These are phyloP conservation scores for Pseudogymnoascus sp. DNA, from an alignment of 2,329 filamentous ascomycete species.

Conservation along the genomic window DNA sequence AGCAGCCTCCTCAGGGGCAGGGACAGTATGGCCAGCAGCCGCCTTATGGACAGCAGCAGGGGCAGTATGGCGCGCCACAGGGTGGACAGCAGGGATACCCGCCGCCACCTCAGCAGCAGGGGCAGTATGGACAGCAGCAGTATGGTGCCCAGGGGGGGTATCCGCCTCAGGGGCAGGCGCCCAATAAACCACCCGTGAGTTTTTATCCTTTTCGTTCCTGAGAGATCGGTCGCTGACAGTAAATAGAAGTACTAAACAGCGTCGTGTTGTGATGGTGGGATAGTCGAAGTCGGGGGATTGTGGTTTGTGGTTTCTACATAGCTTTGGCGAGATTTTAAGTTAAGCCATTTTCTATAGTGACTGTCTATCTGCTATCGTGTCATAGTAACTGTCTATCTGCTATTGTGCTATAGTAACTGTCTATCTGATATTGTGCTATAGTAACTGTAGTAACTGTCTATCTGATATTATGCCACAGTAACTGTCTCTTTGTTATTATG, in stretches of 20 bases:
- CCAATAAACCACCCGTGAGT: not conserved
- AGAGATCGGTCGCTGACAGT: not conserved
- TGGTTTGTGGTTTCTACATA: not conserved
- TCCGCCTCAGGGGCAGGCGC: not conserved
- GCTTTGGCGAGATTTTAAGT: not conserved
- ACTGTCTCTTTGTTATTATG: no score
- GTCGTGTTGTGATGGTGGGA: not conserved
- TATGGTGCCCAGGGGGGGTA: not conserved
- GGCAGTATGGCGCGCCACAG: not conserved
- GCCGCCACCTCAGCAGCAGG: not conserved
- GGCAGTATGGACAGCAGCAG: not conserved
- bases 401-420: no score
- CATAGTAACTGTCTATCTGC: not conserved
- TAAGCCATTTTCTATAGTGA: no score
- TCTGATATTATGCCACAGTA: no score
- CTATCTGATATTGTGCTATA: no score
- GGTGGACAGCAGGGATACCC: not conserved
- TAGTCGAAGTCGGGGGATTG: not conserved
- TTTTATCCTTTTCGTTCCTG: not conserved
- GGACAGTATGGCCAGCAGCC: slow-evolving; percentile 18
- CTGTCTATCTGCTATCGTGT: not conserved
- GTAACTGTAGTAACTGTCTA: no score
- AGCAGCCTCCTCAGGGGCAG: slow-evolving; percentile 18
- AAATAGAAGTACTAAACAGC: not conserved
- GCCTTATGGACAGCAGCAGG: not conserved